Evolutionary conservation across 352 stramenopile species (phyloP).

Genomic region (Phytophthora sp.): DNA sequence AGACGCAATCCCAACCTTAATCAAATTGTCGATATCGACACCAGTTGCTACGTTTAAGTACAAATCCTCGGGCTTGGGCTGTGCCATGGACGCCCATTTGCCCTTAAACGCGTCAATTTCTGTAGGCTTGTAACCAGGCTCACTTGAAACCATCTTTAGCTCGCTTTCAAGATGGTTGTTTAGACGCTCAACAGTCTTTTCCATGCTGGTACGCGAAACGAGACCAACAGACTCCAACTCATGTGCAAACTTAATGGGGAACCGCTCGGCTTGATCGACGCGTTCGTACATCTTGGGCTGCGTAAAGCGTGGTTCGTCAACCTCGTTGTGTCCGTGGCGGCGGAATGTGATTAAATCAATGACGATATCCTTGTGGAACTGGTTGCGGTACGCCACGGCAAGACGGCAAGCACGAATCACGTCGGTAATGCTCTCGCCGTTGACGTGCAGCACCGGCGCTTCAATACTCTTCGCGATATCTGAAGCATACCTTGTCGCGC

Average conservation of each 20-base stretch:
- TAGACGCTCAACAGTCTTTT: slow-evolving; percentile 64
- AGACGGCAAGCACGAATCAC: slow-evolving; percentile 80
- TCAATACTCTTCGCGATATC: slow-evolving; percentile 88
- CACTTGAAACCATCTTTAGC: slow-evolving; percentile 53
- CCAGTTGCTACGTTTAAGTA: slow-evolving; percentile 63
- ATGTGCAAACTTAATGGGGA: slow-evolving; percentile 74
- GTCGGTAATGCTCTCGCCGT: slow-evolving; percentile 79
- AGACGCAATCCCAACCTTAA: slow-evolving; percentile 68
- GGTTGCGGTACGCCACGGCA: slow-evolving; percentile 82
- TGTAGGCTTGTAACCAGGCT: slow-evolving; percentile 56
- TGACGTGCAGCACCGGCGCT: slow-evolving; percentile 88
- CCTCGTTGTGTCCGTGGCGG: slow-evolving; percentile 90
- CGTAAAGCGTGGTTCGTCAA: slow-evolving; percentile 90
- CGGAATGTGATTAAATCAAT: slow-evolving; percentile 88
- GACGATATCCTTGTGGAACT: slow-evolving; percentile 88
- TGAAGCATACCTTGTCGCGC: slow-evolving; percentile 84
- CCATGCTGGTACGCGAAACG: slow-evolving; percentile 55
- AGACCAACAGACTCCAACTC: slow-evolving; percentile 66
- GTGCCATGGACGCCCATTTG: slow-evolving; percentile 66
- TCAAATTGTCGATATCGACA: slow-evolving; percentile 57
- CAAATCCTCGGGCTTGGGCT: slow-evolving; percentile 54
- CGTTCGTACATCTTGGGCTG: slow-evolving; percentile 89
- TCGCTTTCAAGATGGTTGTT: slow-evolving; percentile 75
- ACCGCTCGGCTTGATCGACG: slow-evolving; percentile 66
- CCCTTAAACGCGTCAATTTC: slow-evolving; percentile 78